These are phyloP conservation scores for Xylaria multiplex DNA, from an alignment of 2,329 filamentous ascomycete species.

Conservation along the genomic window DNA sequence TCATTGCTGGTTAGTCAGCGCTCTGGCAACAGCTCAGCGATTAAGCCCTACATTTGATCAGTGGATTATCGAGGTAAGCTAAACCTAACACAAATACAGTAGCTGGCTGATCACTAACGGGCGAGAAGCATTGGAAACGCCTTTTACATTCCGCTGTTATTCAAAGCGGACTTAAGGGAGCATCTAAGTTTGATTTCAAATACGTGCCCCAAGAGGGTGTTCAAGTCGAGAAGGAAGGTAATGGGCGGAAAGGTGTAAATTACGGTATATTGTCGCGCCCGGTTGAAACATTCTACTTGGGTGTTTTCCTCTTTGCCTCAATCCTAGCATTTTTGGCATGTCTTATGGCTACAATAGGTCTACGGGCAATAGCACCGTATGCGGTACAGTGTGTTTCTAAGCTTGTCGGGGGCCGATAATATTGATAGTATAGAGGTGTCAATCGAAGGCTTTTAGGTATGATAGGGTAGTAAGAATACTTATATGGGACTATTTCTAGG, in stretches of 20 bases:
- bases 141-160: constrained; percentile 47
- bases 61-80: constrained; percentile 40
- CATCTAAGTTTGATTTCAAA: constrained; percentile 50
- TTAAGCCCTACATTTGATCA: constrained; percentile 44
- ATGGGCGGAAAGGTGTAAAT: constrained; percentile 22
- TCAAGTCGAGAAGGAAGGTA: constrained; percentile 42
- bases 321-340: not conserved
- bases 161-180: constrained; percentile 45
- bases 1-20: constrained; percentile 48
- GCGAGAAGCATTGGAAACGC: constrained; percentile 30
- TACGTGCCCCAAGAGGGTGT: constrained; percentile 44
- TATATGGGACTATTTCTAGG: too few relatives aligned
- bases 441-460: too few relatives aligned
- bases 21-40: constrained; percentile 45
- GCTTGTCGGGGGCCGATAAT: not conserved
- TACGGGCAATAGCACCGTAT: constrained; percentile 9
- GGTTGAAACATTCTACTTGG: constrained; percentile 44
- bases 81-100: not conserved
- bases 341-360: not conserved
- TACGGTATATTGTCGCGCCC: constrained; percentile 40
- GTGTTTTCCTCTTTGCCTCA: constrained; percentile 40
- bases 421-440: too few relatives aligned
- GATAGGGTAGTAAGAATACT: too few relatives aligned
- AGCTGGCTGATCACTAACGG: not conserved
- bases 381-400: not conserved